Base-by-base conservation (phyloP, 164 flowering plant species). In the Houttuynia cordata region DNA sequence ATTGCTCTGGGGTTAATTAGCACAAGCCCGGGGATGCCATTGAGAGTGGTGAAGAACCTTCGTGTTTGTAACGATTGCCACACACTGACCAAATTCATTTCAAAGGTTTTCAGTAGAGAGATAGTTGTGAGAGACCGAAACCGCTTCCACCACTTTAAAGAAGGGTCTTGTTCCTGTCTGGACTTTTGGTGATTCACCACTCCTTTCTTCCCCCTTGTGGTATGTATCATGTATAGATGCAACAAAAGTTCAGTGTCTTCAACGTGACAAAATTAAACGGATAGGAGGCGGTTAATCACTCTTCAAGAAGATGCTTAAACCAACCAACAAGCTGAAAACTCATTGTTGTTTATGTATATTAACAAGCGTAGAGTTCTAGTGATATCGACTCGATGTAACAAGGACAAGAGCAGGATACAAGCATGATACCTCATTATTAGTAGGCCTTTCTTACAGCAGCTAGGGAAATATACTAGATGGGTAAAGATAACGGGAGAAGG, bases 61-160 rank as follows among this genome's bases (percentile, higher is more conserved):
- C 64, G 69, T 5, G 55, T 67, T 17, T 67, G 69, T 51, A 61
- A 30, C 23, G 69, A 67, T 56, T 67, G 69, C 61, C 69, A 67
- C 34, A 12, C 61, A 60, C 60, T 67, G 22, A 67, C 54, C 3
- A 60, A 67, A 45, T 20, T 61, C 50, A 34, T 67, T 17, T 67
- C 69, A 1, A 61, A 67, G 69, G 39, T 61, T 19, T 67, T 24
- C 61, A 7, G 20, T 1, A n/a, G 69, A 22, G 69, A 67, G 15
- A 67, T 67, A 20, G 49, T 67, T 21, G 69, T 67, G 7, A 54
- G 69, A 13, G 69, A 67, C 49, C 64, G 69, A 39, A 67, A 34
- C n/a, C 61, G 69, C 22, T 67, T 61, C 61, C 69, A 67, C 55
- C 69, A 67, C 47, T 67, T 67, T 14, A 60, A 37, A 24, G 64